These are phyloP conservation scores for Boletus eberwhitei DNA, from an alignment of 768 basidiomycete species.

Conservation along the genomic window DNA sequence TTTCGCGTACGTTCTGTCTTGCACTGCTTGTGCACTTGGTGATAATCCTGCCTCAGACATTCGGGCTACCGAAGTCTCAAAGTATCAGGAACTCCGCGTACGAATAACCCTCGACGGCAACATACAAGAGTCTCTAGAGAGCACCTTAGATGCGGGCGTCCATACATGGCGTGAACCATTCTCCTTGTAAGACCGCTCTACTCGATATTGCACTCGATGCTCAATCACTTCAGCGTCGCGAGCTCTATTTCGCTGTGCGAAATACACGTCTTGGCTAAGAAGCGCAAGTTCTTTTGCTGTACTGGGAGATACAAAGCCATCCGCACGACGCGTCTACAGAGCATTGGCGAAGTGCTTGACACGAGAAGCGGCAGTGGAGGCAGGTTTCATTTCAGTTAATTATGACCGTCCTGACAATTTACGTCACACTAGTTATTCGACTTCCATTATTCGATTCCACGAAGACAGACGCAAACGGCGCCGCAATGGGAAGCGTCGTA, in stretches of 20 bases:
- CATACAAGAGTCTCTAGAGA: slow-evolving; percentile 30
- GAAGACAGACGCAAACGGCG: slow-evolving; percentile 28
- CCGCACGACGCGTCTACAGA: slow-evolving; percentile 28
- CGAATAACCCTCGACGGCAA: slow-evolving; percentile 27
- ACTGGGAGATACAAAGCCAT: slow-evolving; percentile 25
- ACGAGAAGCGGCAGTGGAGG: slow-evolving; percentile 26
- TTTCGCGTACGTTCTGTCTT: slow-evolving; percentile 22
- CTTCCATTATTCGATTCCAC: slow-evolving; percentile 34
- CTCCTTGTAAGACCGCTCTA: slow-evolving; percentile 20
- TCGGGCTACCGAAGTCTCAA: slow-evolving; percentile 20
- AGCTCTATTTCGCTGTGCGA: slow-evolving; percentile 25
- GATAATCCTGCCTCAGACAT: slow-evolving; percentile 17
- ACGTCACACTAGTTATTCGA: slow-evolving; percentile 28
- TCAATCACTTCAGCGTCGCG: slow-evolving; percentile 17
- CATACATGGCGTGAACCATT: slow-evolving; percentile 31
- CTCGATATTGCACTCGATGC: neutral
- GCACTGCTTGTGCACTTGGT: neutral
- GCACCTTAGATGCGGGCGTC: slow-evolving; percentile 21
- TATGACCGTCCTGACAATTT: slow-evolving; percentile 28
- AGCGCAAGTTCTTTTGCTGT: slow-evolving; percentile 28
- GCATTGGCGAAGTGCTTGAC: slow-evolving; percentile 24
- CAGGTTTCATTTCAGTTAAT: slow-evolving; percentile 30
- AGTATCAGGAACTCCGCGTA: slow-evolving; percentile 24
- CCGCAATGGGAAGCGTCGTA: slow-evolving; percentile 26
- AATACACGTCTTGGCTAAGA: slow-evolving; percentile 27